Evolutionary conservation across 2,329 filamentous ascomycete species (phyloP), one percentile per base, ranked within the genome.

Genomic region (Neurospora sp.): DNA sequence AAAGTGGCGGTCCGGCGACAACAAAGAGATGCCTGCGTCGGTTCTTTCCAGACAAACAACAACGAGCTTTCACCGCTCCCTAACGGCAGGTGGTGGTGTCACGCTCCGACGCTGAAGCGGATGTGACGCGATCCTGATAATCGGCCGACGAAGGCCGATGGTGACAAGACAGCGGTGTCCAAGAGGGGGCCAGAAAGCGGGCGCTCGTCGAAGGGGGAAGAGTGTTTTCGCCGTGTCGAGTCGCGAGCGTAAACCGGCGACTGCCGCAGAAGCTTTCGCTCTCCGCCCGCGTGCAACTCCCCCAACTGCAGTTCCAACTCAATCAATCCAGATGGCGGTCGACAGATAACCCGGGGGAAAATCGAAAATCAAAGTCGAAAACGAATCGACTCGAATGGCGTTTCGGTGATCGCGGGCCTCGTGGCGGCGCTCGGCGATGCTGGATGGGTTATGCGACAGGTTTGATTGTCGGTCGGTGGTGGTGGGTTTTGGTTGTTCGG

Each of bases 181-280:
- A 36, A 33, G 52, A 62, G 52, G 52, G 57, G 62, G 19, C 46
- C 41, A 67, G 68, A 70, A 72, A 68, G 69, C 69, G 68, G 67
- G 67, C 66, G 68, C 68, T 67, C 52, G 71, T 69, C 68, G 71
- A 66, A 67, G 70, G 70, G 71, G 72, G 68, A 71, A 73, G 70
- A 70, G 68, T 71, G 72, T 67, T 70, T 62, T 62, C 52, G 52
- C 52, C 12, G 71, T 71, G 69, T 72, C 71, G 71, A 74, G 71
- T 73, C 73, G 74, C 74, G 74, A 74, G 72, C 74, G 71, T 72
- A 69, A 72, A 74, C 73, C 71, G 70, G 67, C 70, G 72, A 71
- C 69, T 69, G 72, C 72, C 73, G 73, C 71, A 71, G 70, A 73
- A 68, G 70, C 73, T 70, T 72, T 33, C 52, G 23, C 52, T 62